Conservation (phyloP, 2,329 filamentous ascomycete species). For the Fusarium begoniae region DNA sequence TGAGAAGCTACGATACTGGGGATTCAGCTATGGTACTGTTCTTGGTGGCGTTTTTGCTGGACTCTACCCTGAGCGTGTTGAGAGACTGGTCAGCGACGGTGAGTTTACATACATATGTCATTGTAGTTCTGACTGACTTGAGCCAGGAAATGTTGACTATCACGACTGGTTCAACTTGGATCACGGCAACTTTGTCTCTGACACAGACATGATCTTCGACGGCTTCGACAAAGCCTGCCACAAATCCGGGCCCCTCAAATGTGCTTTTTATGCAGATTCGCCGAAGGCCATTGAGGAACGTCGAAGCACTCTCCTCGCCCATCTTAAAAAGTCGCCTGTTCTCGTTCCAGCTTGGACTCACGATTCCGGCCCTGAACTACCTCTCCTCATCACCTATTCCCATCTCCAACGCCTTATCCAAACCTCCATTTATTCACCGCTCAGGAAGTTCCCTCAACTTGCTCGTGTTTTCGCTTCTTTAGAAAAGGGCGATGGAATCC, state of each 20-base stretch:
- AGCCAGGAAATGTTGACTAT: slow-evolving; percentile 59
- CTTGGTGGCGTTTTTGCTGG: slow-evolving; percentile 62
- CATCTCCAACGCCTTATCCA: slow-evolving; percentile 56
- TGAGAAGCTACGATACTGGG: slow-evolving; percentile 60
- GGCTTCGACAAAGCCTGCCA: slow-evolving; percentile 65
- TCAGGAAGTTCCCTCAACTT: slow-evolving; percentile 52
- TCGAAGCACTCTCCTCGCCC: slow-evolving; percentile 51
- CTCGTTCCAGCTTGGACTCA: slow-evolving; percentile 48
- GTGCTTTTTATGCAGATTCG: slow-evolving; percentile 53
- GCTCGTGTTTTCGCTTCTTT: slow-evolving; percentile 55
- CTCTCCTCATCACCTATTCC: slow-evolving; percentile 61
- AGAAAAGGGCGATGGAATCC: slow-evolving; percentile 54
- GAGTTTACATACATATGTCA: slow-evolving; percentile 13
- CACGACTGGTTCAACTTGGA: slow-evolving; percentile 61
- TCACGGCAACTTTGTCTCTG: slow-evolving; percentile 59
- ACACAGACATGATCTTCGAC: slow-evolving; percentile 63
- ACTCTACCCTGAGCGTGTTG: slow-evolving; percentile 61
- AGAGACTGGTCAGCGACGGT: slow-evolving; percentile 62
- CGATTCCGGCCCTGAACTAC: slow-evolving; percentile 50
- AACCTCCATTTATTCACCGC: slow-evolving; percentile 56
- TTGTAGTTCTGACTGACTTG: neutral
- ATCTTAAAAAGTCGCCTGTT: slow-evolving; percentile 55
- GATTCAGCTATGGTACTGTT: slow-evolving; percentile 64
- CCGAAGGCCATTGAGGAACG: slow-evolving; percentile 51
- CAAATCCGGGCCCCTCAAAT: slow-evolving; percentile 58